These are phyloP conservation scores for Arctium minus DNA, from an alignment of 129 eudicot species.

Conservation along the genomic window DNA sequence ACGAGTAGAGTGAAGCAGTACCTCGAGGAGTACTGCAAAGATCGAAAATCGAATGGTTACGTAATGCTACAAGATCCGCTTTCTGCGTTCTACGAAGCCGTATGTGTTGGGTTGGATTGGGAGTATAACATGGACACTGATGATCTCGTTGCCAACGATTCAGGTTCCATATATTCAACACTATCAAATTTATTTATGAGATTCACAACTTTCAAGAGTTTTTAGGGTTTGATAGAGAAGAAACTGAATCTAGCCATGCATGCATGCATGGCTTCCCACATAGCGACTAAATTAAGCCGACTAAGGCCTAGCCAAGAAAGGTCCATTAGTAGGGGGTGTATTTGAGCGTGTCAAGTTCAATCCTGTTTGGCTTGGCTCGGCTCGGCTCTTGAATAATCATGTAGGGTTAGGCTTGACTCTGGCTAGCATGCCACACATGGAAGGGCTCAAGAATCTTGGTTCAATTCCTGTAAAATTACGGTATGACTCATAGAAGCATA, in stretches of 20 bases:
- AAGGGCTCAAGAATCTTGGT: too few species aligned
- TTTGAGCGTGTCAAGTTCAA: too few species aligned
- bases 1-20: constrained; percentile 39
- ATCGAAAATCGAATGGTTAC: constrained; percentile 38
- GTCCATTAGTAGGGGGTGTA: too few species aligned
- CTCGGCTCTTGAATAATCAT: too few species aligned
- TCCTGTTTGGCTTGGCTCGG: too few species aligned
- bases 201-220: neutral
- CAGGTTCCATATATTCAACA: constrained; percentile 32
- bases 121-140: constrained; percentile 1
- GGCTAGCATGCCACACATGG: too few species aligned
- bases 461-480: too few species aligned
- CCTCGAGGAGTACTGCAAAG: constrained; percentile 45
- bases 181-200: neutral
- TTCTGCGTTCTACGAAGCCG: constrained; percentile 45
- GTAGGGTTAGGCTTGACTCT: too few species aligned
- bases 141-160: constrained; percentile 8
- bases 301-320: too few species aligned
- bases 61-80: constrained; percentile 58
- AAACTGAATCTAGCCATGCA: neutral
- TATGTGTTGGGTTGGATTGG: constrained; percentile 51
- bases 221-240: neutral
- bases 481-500: too few species aligned
- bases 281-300: too few species aligned
- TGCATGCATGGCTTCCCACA: too few species aligned